Percentiles rank a stretch among this genome's conserved stretches.
phyloP scores from a whole-genome alignment of 768 basidiomycete species.

The Lentinula aciculospora region DNA sequence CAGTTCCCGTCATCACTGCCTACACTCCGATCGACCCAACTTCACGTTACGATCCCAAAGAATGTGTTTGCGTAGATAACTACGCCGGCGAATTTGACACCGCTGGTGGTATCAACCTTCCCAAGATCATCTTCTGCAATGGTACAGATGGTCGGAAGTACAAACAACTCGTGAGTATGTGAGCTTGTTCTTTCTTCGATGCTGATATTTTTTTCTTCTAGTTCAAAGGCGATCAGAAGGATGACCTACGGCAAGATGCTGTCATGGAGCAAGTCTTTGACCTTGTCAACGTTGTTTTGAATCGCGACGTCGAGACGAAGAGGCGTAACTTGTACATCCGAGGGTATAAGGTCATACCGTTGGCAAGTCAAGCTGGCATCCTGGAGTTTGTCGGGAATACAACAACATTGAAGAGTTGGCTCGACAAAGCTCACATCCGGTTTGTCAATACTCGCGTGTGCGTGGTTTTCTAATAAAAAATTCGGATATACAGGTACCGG shows the following conservation, averaged over 20 bases:
- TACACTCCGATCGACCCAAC: slow-evolving; percentile 66
- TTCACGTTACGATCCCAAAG: slow-evolving; percentile 47
- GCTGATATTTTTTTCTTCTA: slow-evolving; percentile 21
- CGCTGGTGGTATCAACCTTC: slow-evolving; percentile 77
- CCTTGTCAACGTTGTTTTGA: slow-evolving; percentile 76
- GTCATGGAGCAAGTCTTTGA: slow-evolving; percentile 99
- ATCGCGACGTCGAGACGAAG: slow-evolving; percentile 68
- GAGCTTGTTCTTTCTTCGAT: neutral
- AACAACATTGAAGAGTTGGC: slow-evolving; percentile 54
- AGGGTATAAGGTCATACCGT: slow-evolving; percentile 85
- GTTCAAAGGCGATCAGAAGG: slow-evolving; percentile 90
- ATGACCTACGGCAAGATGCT: slow-evolving; percentile 94
- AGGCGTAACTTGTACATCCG: slow-evolving; percentile 69
- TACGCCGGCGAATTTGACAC: slow-evolving; percentile 56
- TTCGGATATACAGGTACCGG: slow-evolving; percentile 45
- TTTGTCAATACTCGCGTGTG: slow-evolving; percentile 23
- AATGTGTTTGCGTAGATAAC: slow-evolving; percentile 61
- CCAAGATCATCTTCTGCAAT: slow-evolving; percentile 73
- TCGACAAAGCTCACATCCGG: slow-evolving; percentile 57
- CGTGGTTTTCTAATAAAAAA: neutral
- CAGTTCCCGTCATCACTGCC: slow-evolving; percentile 82
- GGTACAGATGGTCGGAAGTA: slow-evolving; percentile 62
- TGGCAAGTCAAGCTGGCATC: slow-evolving; percentile 75
- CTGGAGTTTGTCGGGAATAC: slow-evolving; percentile 90
- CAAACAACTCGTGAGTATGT: slow-evolving; percentile 68